Percentiles rank a stretch among this genome's conserved stretches.
These are phyloP conservation scores for Paramecium biaurelia DNA, from an alignment of 73 alveolate genomes.

Conservation along the genomic window DNA sequence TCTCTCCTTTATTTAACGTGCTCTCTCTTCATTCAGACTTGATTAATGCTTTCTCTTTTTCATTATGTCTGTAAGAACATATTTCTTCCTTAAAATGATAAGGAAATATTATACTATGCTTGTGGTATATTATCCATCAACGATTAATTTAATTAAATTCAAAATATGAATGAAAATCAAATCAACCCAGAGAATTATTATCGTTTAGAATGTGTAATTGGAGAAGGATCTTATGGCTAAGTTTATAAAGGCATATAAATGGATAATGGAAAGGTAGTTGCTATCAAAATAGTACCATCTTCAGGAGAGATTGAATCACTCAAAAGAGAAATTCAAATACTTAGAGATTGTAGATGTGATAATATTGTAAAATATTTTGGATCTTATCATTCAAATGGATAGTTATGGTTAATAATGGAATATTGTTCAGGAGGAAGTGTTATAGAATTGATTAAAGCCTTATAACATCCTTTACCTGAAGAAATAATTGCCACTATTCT, in stretches of 20 bases:
- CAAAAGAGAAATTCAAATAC: slow-evolving; percentile 81
- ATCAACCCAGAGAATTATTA: slow-evolving; percentile 73
- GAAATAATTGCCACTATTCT: slow-evolving; percentile 68
- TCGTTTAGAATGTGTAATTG: slow-evolving; percentile 78
- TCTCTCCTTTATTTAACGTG: slow-evolving; percentile 47
- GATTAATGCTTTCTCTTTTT: slow-evolving; percentile 55
- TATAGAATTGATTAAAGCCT: slow-evolving; percentile 84
- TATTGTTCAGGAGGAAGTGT: slow-evolving; percentile 95
- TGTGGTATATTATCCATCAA: slow-evolving; percentile 45
- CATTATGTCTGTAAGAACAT: slow-evolving; percentile 60
- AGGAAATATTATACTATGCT: not conserved
- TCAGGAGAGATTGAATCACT: slow-evolving; percentile 52
- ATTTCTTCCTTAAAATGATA: slow-evolving; percentile 43
- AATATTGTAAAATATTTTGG: slow-evolving; percentile 89
- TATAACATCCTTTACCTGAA: slow-evolving; percentile 75
- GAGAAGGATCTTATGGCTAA: slow-evolving; percentile 95
- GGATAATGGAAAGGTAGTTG: slow-evolving; percentile 84
- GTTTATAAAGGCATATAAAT: slow-evolving; percentile 90
- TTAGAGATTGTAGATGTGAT: slow-evolving; percentile 86
- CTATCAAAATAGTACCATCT: slow-evolving; percentile 83
- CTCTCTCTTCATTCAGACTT: slow-evolving; percentile 40
- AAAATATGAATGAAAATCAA: slow-evolving; percentile 3
- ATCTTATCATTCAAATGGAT: slow-evolving; percentile 84
- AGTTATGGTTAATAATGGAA: slow-evolving; percentile 96
- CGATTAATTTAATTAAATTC: slow-evolving; percentile 4